Evolutionary conservation across 1,284 basidiomycete species (phyloP), one percentile per base, ranked within the genome.

Genomic region (Coriolopsis trogii): DNA sequence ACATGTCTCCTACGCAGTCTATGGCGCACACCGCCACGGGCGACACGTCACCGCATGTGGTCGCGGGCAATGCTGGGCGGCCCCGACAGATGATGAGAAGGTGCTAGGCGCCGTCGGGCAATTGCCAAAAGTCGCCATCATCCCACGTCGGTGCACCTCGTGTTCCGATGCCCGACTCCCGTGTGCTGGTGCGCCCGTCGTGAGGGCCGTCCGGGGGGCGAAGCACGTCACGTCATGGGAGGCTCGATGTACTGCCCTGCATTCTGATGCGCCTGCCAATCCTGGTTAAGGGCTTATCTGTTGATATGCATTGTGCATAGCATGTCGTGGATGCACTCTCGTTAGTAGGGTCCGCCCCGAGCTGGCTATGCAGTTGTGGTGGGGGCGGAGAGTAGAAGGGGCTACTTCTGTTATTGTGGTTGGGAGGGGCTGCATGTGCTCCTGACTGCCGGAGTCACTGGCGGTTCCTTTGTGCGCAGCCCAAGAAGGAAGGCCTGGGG

Each of bases 71-170:
- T 34, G 33, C 33, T 34, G 6, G n/a, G n/a, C 33, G n/a, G 33
- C 33, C 33, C 8, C n/a, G 33, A 34, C 9, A 34, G 10, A 31
- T 31, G 30, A 15, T 31, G 30, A 12, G 7, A 15, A 15, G 13
- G 30, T 16, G 10, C 30, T 16, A 31, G 20, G 34, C 44, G 44
- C 44, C 44, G 26, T 39, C 36, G 36, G 18, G 18, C 18, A 25
- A 13, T 23, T 30, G 24, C 28, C 37, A 46, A 21, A 26, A 39
- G 30, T 21, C 36, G 24, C 28, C 37, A 46, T 29, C 37, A 39
- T 39, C 26, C 36, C 36, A 21, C 38, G 38, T 47, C 46, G 46
- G 46, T 21, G 29, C 23, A 47, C 46, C 46, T 47, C 38, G 46
- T 47, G 46, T 40, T 41, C 46, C 46, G 46, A 47, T 24, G 33